These are phyloP conservation scores for Ceratobasidium papillatum DNA, from an alignment of 1,284 basidiomycete species.

Conservation along the genomic window DNA sequence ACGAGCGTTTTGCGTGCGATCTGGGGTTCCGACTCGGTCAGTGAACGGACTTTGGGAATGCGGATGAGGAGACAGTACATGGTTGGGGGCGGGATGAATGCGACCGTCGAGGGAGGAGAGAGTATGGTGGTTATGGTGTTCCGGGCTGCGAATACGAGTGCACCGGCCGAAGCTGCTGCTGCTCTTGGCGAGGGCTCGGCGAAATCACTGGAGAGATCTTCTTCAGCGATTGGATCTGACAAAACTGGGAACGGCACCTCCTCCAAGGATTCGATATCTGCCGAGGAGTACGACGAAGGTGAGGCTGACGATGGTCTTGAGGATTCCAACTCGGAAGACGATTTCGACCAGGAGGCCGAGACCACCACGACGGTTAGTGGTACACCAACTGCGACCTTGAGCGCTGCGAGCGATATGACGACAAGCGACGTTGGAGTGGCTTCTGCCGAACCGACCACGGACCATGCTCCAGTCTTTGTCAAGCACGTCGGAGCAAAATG, in stretches of 20 bases:
- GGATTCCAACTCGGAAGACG: neutral
- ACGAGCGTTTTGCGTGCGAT: slow-evolving; percentile 14
- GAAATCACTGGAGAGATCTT: neutral
- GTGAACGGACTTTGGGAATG: neutral
- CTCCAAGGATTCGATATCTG: too few species aligned
- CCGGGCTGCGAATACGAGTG: neutral
- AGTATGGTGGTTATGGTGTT: slow-evolving; percentile 28
- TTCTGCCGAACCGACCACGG: too few species aligned
- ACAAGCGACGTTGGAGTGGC: too few species aligned
- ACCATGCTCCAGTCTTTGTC: too few species aligned
- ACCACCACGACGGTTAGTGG: neutral
- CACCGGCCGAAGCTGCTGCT: neutral
- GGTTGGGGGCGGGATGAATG: neutral
- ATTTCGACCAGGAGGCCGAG: neutral
- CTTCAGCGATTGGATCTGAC: too few species aligned
- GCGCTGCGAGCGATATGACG: too few species aligned
- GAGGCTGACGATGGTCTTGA: neutral
- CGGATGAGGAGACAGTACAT: slow-evolving; percentile 24
- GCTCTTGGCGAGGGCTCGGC: neutral
- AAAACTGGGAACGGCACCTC: too few species aligned
- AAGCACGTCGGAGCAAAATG: too few species aligned
- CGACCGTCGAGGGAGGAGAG: slow-evolving; percentile 17
- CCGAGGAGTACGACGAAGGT: neutral
- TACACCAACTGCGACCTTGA: too few species aligned
- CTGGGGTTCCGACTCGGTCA: neutral